Base-by-base conservation (phyloP, 495 filamentous ascomycete genomes). In the Articulospora tetracladia region DNA sequence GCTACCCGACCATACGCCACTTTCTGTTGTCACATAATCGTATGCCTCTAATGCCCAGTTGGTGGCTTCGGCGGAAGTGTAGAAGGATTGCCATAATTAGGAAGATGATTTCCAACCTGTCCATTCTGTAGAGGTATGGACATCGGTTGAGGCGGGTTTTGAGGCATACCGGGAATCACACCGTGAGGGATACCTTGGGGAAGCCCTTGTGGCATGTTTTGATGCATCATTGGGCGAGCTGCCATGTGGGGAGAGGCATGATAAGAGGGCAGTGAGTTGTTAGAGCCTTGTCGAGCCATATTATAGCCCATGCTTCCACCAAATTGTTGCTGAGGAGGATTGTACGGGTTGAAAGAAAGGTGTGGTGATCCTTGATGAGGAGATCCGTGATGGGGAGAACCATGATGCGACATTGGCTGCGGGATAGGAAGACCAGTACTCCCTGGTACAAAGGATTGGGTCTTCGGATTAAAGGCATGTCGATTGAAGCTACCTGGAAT, bases 391-490 rank as follows among this genome's bases (percentile, higher is more conserved):
- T 66, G 66, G 30, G 66, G 66, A 30, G 69, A 58, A n/a, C 62
- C 59, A 39, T 74, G 70, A 65, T 75, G 76, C 6, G 72, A 70
- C 47, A 74, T 66, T 0, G 68, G 68, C 24, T 76, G 72, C 24
- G 70, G 77, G 46, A 65, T 57, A 50, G 77, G 70, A 22, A 69
- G 66, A 64, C 81, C 77, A 19, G 73, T 69, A 63, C 66, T 77
- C 11, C 80, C 79, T 22, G 93, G 93, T 44, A 96, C 82, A 68
- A 97, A 97, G 1, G 91, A 85, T 60, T 92, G 88, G 12, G 90
- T 96, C 72, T 96, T 92, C 0, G 93, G 93, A 65, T 97, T 96
- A 77, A 97, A 96, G 22, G 88, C 82, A 67, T 91, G 88, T 23
- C 91, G 79, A 67, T 85, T 88, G 71, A 88, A 95, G 72, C 86